Base-by-base conservation (phyloP, 2,329 filamentous ascomycete species). In the Epichloe coenophiala region DNA sequence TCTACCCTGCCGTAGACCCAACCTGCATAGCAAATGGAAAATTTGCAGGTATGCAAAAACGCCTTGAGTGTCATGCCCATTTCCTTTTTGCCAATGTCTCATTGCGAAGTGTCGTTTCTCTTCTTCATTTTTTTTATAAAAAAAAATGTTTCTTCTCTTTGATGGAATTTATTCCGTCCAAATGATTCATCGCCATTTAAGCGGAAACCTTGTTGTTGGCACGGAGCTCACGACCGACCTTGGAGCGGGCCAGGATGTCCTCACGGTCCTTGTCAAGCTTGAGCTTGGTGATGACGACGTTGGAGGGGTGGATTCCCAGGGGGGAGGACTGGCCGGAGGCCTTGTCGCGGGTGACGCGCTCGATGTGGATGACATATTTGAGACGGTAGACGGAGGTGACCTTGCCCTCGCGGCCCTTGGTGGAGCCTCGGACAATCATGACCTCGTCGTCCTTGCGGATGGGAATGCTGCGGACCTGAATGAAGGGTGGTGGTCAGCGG, bases 331-430 rank as follows among this genome's bases (percentile, higher is more conserved):
- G 90, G 75, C 93, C 91, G 72, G 89, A 93, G 72, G 82, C 86
- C 86, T 98, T 98, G 75, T 98, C 93, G 70, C 90, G 88, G 73
- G 84, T 84, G 71, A 98, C 84, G 67, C 91, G 88, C 83, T 96
- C 91, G 72, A 98, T 74, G 83, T 97, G 91, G 70, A 98, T 84
- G 69, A 89, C 80, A 76, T 93, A 98, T 77, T 97, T 97, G 68
- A 95, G 86, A 73, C 89, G 88, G 85, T 95, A 98, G 72, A 97
- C 91, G 66, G 87, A 88, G 66, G 84, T 90, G 76, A 98, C 80
- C 81, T 97, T 97, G 79, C 93, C 93, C 80, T 97, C 91, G 68
- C 89, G 88, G 70, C 91, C 93, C 82, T 97, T 97, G 82, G 95
- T 86, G 75, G 78, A 77, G 67, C 93, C 93, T 63, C 93, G 90